Evolutionary conservation across 176 grass and related monocot species (phyloP).

Genomic region (Triticum monococcum): DNA sequence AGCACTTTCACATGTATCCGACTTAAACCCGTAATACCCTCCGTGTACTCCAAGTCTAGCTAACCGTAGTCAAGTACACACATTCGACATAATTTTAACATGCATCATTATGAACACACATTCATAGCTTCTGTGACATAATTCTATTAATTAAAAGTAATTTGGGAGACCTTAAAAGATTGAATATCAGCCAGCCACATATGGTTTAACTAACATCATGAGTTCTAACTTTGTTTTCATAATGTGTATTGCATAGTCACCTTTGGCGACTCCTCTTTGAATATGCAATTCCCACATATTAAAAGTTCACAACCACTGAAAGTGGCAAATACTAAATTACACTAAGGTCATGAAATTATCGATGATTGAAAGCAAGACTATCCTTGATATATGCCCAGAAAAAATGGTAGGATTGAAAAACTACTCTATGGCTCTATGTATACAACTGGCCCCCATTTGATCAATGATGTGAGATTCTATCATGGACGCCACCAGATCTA

Average conservation of each 20-base stretch:
- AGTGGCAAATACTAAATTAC: slow-evolving; percentile 7
- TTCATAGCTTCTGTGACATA: neutral
- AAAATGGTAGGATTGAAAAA: neutral
- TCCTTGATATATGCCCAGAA: neutral
- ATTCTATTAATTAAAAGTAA: neutral
- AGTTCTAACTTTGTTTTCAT: too few relatives aligned
- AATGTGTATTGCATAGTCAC: neutral
- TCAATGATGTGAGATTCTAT: slow-evolving; percentile 1
- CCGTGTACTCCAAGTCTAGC: too few relatives aligned
- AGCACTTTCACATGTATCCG: too few relatives aligned
- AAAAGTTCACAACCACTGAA: neutral
- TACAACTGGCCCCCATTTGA: neutral
- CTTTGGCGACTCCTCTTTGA: too few relatives aligned
- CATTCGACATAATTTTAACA: too few relatives aligned
- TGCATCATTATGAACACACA: neutral
- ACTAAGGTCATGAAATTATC: slow-evolving; percentile 24
- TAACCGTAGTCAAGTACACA: too few relatives aligned
- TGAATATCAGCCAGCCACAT: too few relatives aligned
- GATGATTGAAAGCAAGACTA: neutral
- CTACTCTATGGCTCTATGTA: neutral
- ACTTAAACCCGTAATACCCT: too few relatives aligned
- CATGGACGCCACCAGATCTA: slow-evolving; percentile 6
- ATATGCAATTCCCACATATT: too few relatives aligned
- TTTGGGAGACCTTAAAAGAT: neutral
- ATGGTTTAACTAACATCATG: too few relatives aligned